phyloP scores from a whole-genome alignment of 768 basidiomycete species.

The Multifurca ochricompacta region DNA sequence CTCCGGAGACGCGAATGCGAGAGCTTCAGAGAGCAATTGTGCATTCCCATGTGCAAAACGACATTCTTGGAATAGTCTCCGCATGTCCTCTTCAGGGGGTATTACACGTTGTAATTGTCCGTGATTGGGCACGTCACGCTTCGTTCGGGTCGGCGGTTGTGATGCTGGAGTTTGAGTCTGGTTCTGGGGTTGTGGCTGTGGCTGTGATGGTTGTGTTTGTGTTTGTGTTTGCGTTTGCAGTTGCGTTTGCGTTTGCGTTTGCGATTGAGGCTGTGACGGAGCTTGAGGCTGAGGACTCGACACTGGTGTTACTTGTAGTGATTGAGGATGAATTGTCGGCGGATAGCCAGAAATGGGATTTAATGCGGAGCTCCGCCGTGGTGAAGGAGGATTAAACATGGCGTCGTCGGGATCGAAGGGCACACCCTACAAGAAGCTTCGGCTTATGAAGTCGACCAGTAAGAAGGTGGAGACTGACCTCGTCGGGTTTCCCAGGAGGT shows the following conservation, averaged over 20 bases:
- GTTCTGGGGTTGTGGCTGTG: neutral
- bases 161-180: neutral
- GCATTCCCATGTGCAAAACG: constrained; percentile 80
- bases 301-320: neutral
- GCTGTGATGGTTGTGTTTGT: neutral
- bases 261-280: constrained; percentile 1
- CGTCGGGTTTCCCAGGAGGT: constrained; percentile 71
- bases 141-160: constrained; percentile 13
- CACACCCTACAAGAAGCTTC: constrained; percentile 41
- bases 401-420: constrained; percentile 74
- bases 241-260: neutral
- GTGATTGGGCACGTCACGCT: constrained; percentile 25
- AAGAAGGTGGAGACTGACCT: constrained; percentile 35
- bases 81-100: constrained; percentile 77
- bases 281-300: constrained; percentile 1
- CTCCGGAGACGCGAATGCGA: constrained; percentile 62
- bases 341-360: constrained; percentile 18
- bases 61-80: constrained; percentile 78
- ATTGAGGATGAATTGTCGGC: constrained; percentile 9
- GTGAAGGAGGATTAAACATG: constrained; percentile 65
- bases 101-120: constrained; percentile 35
- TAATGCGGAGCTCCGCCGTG: constrained; percentile 32
- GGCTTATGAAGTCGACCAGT: neutral
- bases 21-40: constrained; percentile 57
- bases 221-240: too few species aligned